These are phyloP conservation scores for Chaetomium fimeti DNA, from an alignment of 495 filamentous ascomycete genomes.

Conservation along the genomic window DNA sequence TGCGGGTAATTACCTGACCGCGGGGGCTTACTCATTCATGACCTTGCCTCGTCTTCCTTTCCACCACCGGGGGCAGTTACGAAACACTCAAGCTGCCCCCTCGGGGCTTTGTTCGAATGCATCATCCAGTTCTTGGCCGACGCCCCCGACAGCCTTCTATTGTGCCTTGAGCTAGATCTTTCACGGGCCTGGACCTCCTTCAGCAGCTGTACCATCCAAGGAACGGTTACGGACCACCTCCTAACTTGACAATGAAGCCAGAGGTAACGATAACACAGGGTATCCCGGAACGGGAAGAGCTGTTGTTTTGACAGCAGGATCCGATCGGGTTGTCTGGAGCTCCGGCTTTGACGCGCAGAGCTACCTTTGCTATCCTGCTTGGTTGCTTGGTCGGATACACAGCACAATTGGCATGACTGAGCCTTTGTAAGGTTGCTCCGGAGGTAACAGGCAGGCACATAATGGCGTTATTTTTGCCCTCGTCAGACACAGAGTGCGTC, in stretches of 20 bases:
- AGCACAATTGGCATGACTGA: neutral
- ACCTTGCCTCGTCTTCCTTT: too few relatives aligned
- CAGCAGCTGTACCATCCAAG: neutral
- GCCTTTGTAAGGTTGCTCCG: neutral
- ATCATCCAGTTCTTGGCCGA: neutral
- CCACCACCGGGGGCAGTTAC: neutral
- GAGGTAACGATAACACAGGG: neutral
- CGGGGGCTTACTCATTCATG: conserved; percentile 35
- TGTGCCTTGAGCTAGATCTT: neutral
- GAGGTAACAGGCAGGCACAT: neutral
- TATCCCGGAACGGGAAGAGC: neutral
- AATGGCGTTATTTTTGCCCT: conserved; percentile 8
- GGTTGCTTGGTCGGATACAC: neutral
- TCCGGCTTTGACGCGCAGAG: conserved; percentile 14
- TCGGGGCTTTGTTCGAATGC: neutral
- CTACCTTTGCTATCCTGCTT: too few relatives aligned
- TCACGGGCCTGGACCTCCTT: neutral
- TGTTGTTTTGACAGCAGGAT: conserved; percentile 4
- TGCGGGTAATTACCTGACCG: conserved; percentile 33
- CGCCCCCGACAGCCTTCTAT: neutral
- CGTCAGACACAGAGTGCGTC: conserved; percentile 20
- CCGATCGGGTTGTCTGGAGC: conserved; percentile 8
- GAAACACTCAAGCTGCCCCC: neutral
- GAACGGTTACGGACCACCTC: neutral
- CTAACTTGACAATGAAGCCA: neutral